A percentile compares a stretch with the other conserved stretches of the same genome.
These are phyloP conservation scores for Escovopsis weberi DNA, from an alignment of 2,329 filamentous ascomycete genomes.

Conservation along the genomic window DNA sequence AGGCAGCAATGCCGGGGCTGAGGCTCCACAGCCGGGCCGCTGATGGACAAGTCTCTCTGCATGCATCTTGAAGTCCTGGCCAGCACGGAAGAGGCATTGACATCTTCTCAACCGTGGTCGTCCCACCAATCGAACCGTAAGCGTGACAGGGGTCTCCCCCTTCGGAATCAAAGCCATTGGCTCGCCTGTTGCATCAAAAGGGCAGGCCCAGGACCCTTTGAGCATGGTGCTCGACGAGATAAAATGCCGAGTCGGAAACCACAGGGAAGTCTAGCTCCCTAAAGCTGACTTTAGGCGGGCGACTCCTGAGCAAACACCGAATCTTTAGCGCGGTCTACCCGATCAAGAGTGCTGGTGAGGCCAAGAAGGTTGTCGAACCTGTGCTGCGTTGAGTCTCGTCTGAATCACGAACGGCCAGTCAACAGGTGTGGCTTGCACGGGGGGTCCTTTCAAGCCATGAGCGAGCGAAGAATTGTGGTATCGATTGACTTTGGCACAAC, in stretches of 20 bases:
- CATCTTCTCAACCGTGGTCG: not conserved
- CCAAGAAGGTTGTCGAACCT: too few species aligned
- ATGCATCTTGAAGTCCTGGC: conserved; percentile 3
- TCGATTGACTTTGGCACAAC: conserved; percentile 44
- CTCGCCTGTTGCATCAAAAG: not conserved
- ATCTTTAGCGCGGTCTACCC: too few species aligned
- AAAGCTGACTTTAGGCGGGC: too few species aligned
- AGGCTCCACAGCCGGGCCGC: conserved; percentile 4
- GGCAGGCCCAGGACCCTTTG: not conserved
- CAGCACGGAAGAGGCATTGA: not conserved
- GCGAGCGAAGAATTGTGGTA: conserved; percentile 29
- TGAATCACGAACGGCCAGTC: too few species aligned
- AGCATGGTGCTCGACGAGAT: not conserved
- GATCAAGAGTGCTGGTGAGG: too few species aligned
- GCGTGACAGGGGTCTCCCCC: not conserved
- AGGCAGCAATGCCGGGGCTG: not conserved
- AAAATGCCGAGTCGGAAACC: too few species aligned
- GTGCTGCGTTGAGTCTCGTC: too few species aligned
- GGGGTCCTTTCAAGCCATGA: conserved; percentile 11
- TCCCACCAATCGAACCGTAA: not conserved
- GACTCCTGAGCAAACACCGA: too few species aligned
- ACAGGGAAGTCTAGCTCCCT: too few species aligned
- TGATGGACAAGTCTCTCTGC: conserved; percentile 4
- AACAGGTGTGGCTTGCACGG: not conserved
- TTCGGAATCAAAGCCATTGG: conserved; percentile 3